Evolutionary conservation across 1,139 yeast species (phyloP), one percentile per base, ranked within the genome.

Genomic region (Komagataea norvegica): DNA sequence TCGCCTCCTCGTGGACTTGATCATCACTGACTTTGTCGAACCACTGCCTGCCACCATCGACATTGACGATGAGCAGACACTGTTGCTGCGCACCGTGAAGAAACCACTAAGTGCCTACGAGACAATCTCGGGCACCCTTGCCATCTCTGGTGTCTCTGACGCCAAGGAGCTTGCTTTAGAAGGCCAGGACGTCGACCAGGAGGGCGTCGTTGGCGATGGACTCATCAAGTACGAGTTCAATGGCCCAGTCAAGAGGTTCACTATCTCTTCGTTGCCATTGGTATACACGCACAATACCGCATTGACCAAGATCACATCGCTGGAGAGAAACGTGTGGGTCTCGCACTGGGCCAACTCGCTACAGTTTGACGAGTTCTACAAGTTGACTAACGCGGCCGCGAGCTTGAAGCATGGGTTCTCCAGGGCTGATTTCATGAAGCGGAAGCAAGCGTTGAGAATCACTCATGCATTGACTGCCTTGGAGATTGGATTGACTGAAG

Each of bases 321-420:
- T 87, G 44, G 67, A 76, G 47, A 76, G 97, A 58, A 84, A 85
- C 33, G 62, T 86, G 34, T 89, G 97, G 96, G 70, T 88, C 37
- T 78, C 86, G 2, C 88, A 81, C 51, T 79, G 84, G 84, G 78
- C 82, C 20, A 62, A 70, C 36, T 63, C 79, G 5, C 55, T 79
- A 10, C 77, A 82, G 38, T 65, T 79, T 45, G 95, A 87, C 57
- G 98, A 93, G 57, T 79, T 82, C 53, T 89, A 87, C 57, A 91
- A 88, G 64, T 54, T 89, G 34, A 73, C 81, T 32, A 86, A 91
- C 56, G 66, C 65, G 24, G 97, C 85, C 22, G 94, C 95, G 8
- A 67, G 67, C 42, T 68, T 89, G 49, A 62, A 68, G 34, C 53
- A 65, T 8, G 91, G 93, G 1, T 89, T 86, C 57, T 78, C 89